phyloP scores from a whole-genome alignment of 2,329 filamentous ascomycete species.

The Penicillium sp. region DNA sequence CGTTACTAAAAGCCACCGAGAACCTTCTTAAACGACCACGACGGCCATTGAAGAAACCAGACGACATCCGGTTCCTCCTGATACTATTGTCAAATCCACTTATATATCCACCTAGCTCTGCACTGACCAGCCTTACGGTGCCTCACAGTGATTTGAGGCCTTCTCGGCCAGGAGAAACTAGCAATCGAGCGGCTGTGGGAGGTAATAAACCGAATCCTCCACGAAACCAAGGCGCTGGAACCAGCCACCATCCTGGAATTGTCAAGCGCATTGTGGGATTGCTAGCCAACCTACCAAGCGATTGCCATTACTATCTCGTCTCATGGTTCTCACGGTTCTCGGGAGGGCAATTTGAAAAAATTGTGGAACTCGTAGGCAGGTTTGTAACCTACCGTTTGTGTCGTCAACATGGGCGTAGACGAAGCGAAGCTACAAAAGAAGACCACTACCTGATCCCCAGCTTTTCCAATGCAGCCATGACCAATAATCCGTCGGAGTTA shows the following conservation, averaged over 20 bases:
- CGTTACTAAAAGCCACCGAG: conserved; percentile 78
- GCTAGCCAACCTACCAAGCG: conserved; percentile 73
- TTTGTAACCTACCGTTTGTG: conserved; percentile 83
- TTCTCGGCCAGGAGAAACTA: conserved; percentile 32
- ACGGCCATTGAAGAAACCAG: conserved; percentile 67
- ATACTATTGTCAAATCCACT: conserved; percentile 81
- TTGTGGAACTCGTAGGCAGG: conserved; percentile 76
- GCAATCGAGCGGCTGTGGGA: conserved; percentile 13
- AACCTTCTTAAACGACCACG: conserved; percentile 79
- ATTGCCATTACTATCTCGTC: conserved; percentile 77
- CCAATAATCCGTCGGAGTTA: conserved; percentile 68
- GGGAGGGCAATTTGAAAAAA: conserved; percentile 68
- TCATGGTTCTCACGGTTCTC: conserved; percentile 78
- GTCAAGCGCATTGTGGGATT: conserved; percentile 84
- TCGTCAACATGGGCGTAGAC: conserved; percentile 71
- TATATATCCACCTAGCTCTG: conserved; percentile 57
- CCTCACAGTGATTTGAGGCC: conserved; percentile 34
- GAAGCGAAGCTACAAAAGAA: conserved; percentile 63
- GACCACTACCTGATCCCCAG: conserved; percentile 67
- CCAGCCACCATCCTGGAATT: conserved; percentile 78
- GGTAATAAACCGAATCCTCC: neutral
- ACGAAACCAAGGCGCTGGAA: conserved; percentile 40
- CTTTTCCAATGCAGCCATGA: conserved; percentile 68
- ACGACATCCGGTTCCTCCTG: conserved; percentile 77
- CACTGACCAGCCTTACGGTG: conserved; percentile 24